These are phyloP conservation scores for Misopates orontium DNA, from an alignment of 257 asterid genomes.

Conservation along the genomic window DNA sequence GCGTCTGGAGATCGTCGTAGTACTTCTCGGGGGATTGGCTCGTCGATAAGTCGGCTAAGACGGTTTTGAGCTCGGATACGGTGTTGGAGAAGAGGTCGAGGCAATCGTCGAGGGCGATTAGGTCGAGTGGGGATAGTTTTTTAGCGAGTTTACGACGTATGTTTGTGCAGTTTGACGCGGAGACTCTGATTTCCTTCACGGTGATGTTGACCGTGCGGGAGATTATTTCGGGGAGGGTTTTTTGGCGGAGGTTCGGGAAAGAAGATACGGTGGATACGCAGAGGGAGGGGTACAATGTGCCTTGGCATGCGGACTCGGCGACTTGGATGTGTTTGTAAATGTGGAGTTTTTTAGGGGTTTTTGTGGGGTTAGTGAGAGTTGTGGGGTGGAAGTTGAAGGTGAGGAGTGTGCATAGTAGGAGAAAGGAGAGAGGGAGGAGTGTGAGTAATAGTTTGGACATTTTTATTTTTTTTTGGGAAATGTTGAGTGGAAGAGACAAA, in stretches of 20 bases:
- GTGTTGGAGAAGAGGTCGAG: constrained; percentile 68
- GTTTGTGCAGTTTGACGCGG: constrained; percentile 53
- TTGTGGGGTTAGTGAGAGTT: constrained; percentile 6
- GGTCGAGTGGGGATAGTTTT: constrained; percentile 52
- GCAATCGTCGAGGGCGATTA: constrained; percentile 78
- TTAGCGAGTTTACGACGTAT: constrained; percentile 51
- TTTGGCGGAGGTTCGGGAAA: constrained; percentile 62
- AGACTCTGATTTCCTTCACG: constrained; percentile 53
- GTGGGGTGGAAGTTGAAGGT: constrained; percentile 21
- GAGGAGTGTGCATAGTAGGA: constrained; percentile 34
- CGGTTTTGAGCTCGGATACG: constrained; percentile 40
- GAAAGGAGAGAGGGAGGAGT: constrained; percentile 32
- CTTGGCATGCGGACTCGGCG: constrained; percentile 62
- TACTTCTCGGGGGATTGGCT: constrained; percentile 35
- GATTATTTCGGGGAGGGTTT: constrained; percentile 69
- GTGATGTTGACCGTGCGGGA: constrained; percentile 68
- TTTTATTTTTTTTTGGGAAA: constrained; percentile 25
- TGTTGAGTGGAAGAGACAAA: neutral
- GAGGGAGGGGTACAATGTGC: constrained; percentile 64
- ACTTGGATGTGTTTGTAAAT: constrained; percentile 47
- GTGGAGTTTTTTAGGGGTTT: constrained; percentile 38
- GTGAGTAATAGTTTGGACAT: constrained; percentile 37
- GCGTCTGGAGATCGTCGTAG: constrained; percentile 65
- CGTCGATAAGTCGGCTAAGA: constrained; percentile 49
- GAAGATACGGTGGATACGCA: constrained; percentile 68